Conservation (phyloP, 2,329 filamentous ascomycete genomes). For the Phaeosphaeriaceae sp. region DNA sequence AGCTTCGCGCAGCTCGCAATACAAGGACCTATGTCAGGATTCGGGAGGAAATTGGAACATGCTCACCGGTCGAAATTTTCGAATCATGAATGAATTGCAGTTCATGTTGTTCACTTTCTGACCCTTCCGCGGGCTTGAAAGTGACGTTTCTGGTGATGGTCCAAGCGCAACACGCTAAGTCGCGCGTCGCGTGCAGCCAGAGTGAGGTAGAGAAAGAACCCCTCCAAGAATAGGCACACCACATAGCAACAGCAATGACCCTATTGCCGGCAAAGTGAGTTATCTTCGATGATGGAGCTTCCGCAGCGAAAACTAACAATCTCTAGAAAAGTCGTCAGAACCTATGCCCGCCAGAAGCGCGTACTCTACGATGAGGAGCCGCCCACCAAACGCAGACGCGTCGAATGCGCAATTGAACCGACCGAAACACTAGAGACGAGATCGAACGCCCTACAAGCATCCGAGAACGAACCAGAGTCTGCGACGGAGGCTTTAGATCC, state of each 20-base stretch:
- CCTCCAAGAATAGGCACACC: background rate
- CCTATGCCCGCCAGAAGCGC: constrained; percentile 45
- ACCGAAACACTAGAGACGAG: constrained; percentile 4
- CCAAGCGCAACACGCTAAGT: constrained; percentile 32
- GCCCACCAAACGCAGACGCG: constrained; percentile 46
- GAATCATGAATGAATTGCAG: no score
- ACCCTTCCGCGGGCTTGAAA: background rate
- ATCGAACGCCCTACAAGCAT: constrained; percentile 8
- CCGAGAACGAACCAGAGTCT: constrained; percentile 8
- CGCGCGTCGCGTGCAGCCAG: constrained; percentile 22
- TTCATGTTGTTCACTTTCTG: no score
- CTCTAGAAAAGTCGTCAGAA: constrained; percentile 38
- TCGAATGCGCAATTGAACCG: constrained; percentile 22
- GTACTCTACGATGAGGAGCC: constrained; percentile 40
- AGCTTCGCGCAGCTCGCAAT: no score
- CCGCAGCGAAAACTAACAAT: background rate
- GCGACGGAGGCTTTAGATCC: constrained; percentile 18
- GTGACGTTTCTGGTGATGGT: constrained; percentile 17
- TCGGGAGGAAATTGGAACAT: no score
- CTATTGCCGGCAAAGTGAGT: constrained; percentile 33
- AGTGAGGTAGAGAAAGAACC: background rate
- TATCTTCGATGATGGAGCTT: background rate
- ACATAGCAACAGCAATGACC: constrained; percentile 27
- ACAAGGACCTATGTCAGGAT: no score
- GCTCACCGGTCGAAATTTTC: no score